Percentiles rank a stretch among this genome's conserved stretches.
Conservation (phyloP, 2,329 filamentous ascomycete species). For the Aspergillus japonicus region DNA sequence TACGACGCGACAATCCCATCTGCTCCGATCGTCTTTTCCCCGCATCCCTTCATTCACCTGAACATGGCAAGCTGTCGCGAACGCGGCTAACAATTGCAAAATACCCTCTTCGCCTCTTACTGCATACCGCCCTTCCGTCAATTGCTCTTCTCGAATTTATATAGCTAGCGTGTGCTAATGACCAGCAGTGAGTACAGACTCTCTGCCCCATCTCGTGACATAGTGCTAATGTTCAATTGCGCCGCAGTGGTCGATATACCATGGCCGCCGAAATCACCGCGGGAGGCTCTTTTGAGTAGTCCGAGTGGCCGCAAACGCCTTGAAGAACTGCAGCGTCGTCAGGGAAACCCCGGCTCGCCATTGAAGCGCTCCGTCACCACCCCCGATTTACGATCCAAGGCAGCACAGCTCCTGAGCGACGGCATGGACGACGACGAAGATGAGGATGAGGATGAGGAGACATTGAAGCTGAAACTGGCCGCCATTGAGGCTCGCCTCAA, state of each 20-base stretch:
- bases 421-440: conserved; percentile 50
- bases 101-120: not conserved
- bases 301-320: conserved; percentile 77
- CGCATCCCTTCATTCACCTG: conserved; percentile 6
- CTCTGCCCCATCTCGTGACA: not conserved
- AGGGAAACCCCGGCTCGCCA: conserved; percentile 68
- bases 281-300: conserved; percentile 63
- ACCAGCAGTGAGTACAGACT: conserved; percentile 25
- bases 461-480: conserved; percentile 76
- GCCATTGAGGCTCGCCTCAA: conserved; percentile 86
- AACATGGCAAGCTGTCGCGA: not conserved
- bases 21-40: not conserved
- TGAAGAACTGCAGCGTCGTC: conserved; percentile 64
- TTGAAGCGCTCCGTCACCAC: conserved; percentile 52
- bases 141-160: not conserved
- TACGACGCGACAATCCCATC: not conserved
- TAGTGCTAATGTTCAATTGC: not conserved
- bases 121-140: not conserved
- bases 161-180: conserved; percentile 10
- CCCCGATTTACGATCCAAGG: conserved; percentile 37
- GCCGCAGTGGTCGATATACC: conserved; percentile 44
- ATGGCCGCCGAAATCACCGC: conserved; percentile 64
- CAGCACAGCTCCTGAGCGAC: conserved; percentile 32
- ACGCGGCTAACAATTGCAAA: not conserved
- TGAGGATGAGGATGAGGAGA: conserved; percentile 83